Conservation (phyloP, 1,284 basidiomycete species). For the Ustilago curta region DNA sequence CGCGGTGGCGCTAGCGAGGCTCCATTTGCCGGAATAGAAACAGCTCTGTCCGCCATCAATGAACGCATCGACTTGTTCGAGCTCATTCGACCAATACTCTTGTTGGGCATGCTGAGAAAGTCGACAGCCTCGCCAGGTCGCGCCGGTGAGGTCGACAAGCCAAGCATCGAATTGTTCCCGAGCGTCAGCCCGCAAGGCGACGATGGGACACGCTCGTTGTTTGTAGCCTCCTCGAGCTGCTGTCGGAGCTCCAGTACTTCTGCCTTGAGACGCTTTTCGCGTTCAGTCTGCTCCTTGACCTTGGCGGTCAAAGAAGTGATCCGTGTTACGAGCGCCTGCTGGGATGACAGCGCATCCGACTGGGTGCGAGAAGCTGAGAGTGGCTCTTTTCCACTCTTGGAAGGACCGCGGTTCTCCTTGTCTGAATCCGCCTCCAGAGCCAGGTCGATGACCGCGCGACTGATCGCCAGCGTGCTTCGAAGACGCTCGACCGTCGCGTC, state of each 20-base stretch:
- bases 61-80: constrained; percentile 26
- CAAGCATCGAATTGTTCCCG: constrained; percentile 32
- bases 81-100: constrained; percentile 17
- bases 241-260: constrained; percentile 23
- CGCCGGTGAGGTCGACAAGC: constrained; percentile 36
- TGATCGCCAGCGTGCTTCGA: constrained; percentile 33
- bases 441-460: constrained; percentile 33
- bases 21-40: constrained; percentile 10
- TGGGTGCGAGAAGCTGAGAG: constrained; percentile 6
- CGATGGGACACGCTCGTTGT: constrained; percentile 11
- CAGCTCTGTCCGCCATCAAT: constrained; percentile 19
- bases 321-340: constrained; percentile 23
- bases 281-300: constrained; percentile 26
- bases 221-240: constrained; percentile 27
- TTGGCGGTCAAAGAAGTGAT: constrained; percentile 27
- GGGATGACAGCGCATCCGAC: constrained; percentile 20
- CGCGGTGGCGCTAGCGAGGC: constrained; percentile 35
- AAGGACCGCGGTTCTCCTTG: constrained; percentile 10
- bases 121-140: background rate
- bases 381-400: constrained; percentile 5
- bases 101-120: constrained; percentile 12
- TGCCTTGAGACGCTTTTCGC: constrained; percentile 27
- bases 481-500: constrained; percentile 26
- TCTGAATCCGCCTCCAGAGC: constrained; percentile 25
- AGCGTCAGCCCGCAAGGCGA: constrained; percentile 26